Percentiles rank a stretch among this genome's conserved stretches.
Conservation (phyloP, 2,329 filamentous ascomycete species). For the Neonectria ditissima region DNA sequence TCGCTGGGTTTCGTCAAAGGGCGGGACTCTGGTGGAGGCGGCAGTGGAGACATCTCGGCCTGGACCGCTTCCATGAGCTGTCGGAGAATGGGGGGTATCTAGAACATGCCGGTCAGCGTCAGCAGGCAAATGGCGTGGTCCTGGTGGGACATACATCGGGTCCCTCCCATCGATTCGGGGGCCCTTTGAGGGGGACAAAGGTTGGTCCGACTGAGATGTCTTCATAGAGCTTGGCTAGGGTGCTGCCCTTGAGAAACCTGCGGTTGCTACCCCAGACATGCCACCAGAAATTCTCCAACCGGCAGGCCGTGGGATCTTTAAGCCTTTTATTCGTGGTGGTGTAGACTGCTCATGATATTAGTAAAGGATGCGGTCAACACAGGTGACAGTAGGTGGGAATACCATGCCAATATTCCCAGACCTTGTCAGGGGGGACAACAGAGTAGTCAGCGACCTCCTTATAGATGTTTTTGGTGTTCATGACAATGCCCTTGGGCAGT, state of each 20-base stretch:
- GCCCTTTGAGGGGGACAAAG: constrained; percentile 66
- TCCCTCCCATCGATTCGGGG: constrained; percentile 65
- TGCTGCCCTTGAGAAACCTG: constrained; percentile 63
- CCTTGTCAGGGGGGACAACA: constrained; percentile 63
- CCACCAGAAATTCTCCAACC: constrained; percentile 75
- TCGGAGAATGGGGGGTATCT: constrained; percentile 47
- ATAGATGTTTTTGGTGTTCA: constrained; percentile 65
- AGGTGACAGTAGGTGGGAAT: constrained; percentile 35
- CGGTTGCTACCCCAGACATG: constrained; percentile 72
- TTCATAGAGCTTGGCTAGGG: constrained; percentile 67
- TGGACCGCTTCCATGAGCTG: constrained; percentile 45
- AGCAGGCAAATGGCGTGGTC: constrained; percentile 3
- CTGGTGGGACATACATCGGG: constrained; percentile 55
- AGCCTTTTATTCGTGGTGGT: constrained; percentile 70
- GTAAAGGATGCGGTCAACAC: constrained; percentile 22
- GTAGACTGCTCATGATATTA: constrained; percentile 60
- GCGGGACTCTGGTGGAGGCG: constrained; percentile 31
- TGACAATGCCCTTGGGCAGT: constrained; percentile 68
- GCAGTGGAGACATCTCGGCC: constrained; percentile 29
- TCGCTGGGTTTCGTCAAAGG: constrained; percentile 37
- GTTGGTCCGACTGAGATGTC: constrained; percentile 69
- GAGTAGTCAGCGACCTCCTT: constrained; percentile 65
- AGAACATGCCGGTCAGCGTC: constrained; percentile 29
- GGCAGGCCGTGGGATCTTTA: constrained; percentile 71
- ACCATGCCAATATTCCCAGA: constrained; percentile 70